Evolutionary conservation across 1,284 basidiomycete genomes (phyloP).

Genomic region (Sporisorium exsertum): DNA sequence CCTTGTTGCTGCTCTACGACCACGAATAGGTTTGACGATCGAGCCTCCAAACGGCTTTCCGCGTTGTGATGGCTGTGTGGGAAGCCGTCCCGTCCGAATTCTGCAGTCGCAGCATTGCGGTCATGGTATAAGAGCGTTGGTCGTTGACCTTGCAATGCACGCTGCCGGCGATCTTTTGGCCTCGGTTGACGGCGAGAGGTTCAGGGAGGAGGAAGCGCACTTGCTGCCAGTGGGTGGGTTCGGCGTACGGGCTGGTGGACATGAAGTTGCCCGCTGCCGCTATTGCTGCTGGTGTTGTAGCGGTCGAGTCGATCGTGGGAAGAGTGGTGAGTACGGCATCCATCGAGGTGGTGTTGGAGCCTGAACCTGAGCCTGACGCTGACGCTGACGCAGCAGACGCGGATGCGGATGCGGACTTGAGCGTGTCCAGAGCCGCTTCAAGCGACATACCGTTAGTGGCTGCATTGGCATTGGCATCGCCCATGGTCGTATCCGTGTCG

Average conservation of each 20-base stretch:
- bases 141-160: conserved; percentile 63
- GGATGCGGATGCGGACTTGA: conserved; percentile 11
- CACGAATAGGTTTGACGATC: conserved; percentile 67
- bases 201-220: conserved; percentile 62
- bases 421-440: conserved; percentile 14
- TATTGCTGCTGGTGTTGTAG: background rate
- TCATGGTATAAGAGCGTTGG: conserved; percentile 60
- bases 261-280: conserved; percentile 43
- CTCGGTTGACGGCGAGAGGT: conserved; percentile 63
- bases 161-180: conserved; percentile 58
- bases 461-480: conserved; percentile 8
- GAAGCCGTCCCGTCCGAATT: conserved; percentile 31
- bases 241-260: conserved; percentile 63
- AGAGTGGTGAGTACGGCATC: conserved; percentile 20
- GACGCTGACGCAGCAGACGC: background rate
- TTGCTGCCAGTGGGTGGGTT: conserved; percentile 68
- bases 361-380: background rate
- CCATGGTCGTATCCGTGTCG: conserved; percentile 29
- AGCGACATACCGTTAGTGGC: conserved; percentile 12
- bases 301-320: conserved; percentile 32
- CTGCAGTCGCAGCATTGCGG: conserved; percentile 34
- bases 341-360: conserved; percentile 5
- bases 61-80: conserved; percentile 16
- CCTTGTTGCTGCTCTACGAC: conserved; percentile 30
- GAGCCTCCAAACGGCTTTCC: conserved; percentile 58